Evolutionary conservation across 306 rosid species (phyloP).

Genomic region (Abrus precatorius): DNA sequence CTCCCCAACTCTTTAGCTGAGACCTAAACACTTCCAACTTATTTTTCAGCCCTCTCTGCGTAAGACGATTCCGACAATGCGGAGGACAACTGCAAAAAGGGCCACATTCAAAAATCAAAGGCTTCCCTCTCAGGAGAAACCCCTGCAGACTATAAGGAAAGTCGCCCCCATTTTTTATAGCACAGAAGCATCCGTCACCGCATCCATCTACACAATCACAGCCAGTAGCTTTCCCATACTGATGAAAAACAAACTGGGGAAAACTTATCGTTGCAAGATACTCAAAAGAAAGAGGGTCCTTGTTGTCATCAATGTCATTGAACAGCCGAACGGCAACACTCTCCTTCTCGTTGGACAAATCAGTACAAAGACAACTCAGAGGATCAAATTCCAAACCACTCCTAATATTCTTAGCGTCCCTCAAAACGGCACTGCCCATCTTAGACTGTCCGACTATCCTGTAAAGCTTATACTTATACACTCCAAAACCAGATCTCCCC

Average conservation of each 20-base stretch:
- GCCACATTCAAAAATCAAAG: slow-evolving; percentile 92
- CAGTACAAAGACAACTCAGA: slow-evolving; percentile 68
- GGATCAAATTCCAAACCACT: slow-evolving; percentile 57
- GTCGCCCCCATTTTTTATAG: slow-evolving; percentile 81
- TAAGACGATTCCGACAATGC: slow-evolving; percentile 75
- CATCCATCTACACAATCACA: slow-evolving; percentile 76
- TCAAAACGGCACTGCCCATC: slow-evolving; percentile 83
- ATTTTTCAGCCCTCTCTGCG: slow-evolving; percentile 75
- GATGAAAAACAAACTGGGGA: slow-evolving; percentile 83
- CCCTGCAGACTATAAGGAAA: slow-evolving; percentile 79
- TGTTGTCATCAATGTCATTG: slow-evolving; percentile 78
- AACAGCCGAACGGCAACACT: slow-evolving; percentile 68
- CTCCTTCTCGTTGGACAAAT: slow-evolving; percentile 74
- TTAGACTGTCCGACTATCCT: slow-evolving; percentile 85
- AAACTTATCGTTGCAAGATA: slow-evolving; percentile 71
- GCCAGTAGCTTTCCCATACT: slow-evolving; percentile 70
- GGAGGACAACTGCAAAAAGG: slow-evolving; percentile 89
- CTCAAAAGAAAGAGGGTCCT: slow-evolving; percentile 75
- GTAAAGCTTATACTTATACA: slow-evolving; percentile 78
- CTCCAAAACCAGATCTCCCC: slow-evolving; percentile 98
- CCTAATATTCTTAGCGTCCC: slow-evolving; percentile 65
- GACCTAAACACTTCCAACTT: slow-evolving; percentile 93
- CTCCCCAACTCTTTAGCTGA: slow-evolving; percentile 91
- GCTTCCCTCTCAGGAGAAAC: slow-evolving; percentile 83
- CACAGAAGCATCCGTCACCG: slow-evolving; percentile 74